These are phyloP conservation scores for Talaromyces sp. DNA, from an alignment of 2,329 filamentous ascomycete species.

Conservation along the genomic window DNA sequence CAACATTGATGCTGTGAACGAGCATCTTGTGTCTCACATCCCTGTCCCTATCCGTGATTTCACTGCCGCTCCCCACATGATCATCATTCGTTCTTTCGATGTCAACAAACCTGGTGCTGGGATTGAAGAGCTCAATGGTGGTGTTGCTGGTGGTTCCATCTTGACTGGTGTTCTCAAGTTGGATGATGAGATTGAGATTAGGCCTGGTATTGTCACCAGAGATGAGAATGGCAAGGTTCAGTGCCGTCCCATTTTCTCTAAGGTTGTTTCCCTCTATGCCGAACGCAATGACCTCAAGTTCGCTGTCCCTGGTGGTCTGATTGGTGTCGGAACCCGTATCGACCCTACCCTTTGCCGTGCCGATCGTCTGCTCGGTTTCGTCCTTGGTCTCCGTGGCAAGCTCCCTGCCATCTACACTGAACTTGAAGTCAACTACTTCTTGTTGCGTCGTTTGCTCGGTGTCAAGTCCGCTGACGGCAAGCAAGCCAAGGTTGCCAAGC, in stretches of 20 bases:
- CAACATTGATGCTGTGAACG: slow-evolving; percentile 98
- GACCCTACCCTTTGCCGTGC: slow-evolving; percentile 98
- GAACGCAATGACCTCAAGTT: slow-evolving; percentile 99
- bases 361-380: slow-evolving; percentile 97
- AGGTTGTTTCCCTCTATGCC: slow-evolving; percentile 91
- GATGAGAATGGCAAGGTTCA: slow-evolving; percentile 91
- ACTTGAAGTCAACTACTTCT: slow-evolving; percentile 99
- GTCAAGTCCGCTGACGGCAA: slow-evolving; percentile 98
- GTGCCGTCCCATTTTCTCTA: slow-evolving; percentile 95
- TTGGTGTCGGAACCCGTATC: slow-evolving; percentile 96
- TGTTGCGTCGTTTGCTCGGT: slow-evolving; percentile 88
- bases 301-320: slow-evolving; percentile 93
- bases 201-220: slow-evolving; percentile 95
- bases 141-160: slow-evolving; percentile 96
- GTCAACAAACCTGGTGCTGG: slow-evolving; percentile 99
- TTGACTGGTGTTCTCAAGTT: slow-evolving; percentile 95
- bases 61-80: slow-evolving; percentile 91
- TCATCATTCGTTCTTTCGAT: slow-evolving; percentile 97
- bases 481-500: slow-evolving; percentile 98
- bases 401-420: slow-evolving; percentile 97
- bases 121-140: slow-evolving; percentile 96
- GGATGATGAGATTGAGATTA: slow-evolving; percentile 96
- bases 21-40: slow-evolving; percentile 92
- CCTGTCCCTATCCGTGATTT: slow-evolving; percentile 91
- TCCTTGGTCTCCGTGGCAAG: slow-evolving; percentile 88